Evolutionary conservation across 1,284 basidiomycete genomes (phyloP).

Genomic region (Cryptococcus floricola): DNA sequence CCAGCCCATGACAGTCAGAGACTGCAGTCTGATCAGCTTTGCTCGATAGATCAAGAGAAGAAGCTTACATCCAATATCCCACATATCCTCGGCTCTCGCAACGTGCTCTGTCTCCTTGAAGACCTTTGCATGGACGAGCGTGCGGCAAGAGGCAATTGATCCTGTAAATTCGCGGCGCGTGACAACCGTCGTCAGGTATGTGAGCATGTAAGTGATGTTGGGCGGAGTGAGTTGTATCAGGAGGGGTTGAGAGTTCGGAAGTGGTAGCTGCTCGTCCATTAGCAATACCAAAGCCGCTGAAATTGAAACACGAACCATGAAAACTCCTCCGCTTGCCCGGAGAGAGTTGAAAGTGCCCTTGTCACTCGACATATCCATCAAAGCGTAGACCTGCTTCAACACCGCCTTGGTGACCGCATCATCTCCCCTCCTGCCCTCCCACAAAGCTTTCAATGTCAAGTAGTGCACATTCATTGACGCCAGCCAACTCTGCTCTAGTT

Average conservation of each 20-base stretch:
- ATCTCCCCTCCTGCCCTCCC: conserved; percentile 33
- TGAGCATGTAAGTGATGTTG: conserved; percentile 31
- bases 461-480: conserved; percentile 22
- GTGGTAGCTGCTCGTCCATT: background rate
- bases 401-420: conserved; percentile 18
- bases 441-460: conserved; percentile 25
- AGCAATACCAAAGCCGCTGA: too few species aligned
- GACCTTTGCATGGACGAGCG: conserved; percentile 19
- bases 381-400: conserved; percentile 24
- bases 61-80: conserved; percentile 42
- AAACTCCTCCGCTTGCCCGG: conserved; percentile 23
- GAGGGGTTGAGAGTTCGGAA: conserved; percentile 12
- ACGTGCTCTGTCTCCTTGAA: conserved; percentile 22
- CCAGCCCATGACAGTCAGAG: conserved; percentile 21
- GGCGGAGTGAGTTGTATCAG: conserved; percentile 35
- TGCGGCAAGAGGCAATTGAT: conserved; percentile 19
- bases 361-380: conserved; percentile 32
- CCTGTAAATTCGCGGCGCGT: conserved; percentile 31
- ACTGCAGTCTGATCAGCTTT: conserved; percentile 18
- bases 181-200: conserved; percentile 31
- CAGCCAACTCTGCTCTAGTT: conserved; percentile 5
- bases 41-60: background rate
- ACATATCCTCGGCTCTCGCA: conserved; percentile 32
- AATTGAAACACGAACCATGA: conserved; percentile 12
- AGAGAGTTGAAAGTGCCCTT: conserved; percentile 16